Conservation (phyloP, 2,329 filamentous ascomycete species). For the Tolypocladium pustulatum region DNA sequence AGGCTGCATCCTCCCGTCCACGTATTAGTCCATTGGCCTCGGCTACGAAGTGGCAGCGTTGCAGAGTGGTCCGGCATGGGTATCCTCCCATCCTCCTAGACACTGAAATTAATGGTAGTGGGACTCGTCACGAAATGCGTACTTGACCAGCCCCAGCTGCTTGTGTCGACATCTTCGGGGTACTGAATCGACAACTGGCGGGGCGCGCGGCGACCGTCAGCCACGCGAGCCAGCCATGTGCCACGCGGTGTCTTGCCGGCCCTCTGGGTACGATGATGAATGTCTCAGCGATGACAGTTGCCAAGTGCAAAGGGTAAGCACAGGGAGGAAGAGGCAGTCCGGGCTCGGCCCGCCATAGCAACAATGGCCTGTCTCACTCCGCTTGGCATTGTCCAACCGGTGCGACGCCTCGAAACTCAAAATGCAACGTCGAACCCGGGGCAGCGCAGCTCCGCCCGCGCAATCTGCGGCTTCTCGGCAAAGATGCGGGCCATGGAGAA, state of each 20-base stretch:
- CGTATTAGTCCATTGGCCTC: constrained; percentile 12
- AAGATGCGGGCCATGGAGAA: neutral
- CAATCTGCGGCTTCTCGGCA: neutral
- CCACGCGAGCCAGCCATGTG: neutral
- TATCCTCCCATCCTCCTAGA: no score
- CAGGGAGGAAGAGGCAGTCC: neutral
- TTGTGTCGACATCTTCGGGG: no score
- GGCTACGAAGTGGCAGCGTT: no score
- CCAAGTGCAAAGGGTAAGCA: neutral
- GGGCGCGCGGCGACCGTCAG: neutral
- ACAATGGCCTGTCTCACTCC: neutral
- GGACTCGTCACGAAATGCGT: neutral
- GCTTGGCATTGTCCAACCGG: neutral
- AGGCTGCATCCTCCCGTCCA: constrained; percentile 18
- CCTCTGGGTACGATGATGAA: neutral
- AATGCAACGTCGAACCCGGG: neutral
- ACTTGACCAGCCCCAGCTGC: neutral
- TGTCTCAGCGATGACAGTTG: neutral
- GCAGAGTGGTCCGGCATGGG: no score
- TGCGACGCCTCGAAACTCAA: neutral
- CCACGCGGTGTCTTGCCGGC: neutral
- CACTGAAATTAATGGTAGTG: no score
- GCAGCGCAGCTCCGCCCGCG: neutral
- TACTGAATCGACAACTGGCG: no score
- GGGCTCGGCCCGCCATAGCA: neutral